phyloP scores from a whole-genome alignment of 164 flowering plant species.

The Liriodendron chinense region DNA sequence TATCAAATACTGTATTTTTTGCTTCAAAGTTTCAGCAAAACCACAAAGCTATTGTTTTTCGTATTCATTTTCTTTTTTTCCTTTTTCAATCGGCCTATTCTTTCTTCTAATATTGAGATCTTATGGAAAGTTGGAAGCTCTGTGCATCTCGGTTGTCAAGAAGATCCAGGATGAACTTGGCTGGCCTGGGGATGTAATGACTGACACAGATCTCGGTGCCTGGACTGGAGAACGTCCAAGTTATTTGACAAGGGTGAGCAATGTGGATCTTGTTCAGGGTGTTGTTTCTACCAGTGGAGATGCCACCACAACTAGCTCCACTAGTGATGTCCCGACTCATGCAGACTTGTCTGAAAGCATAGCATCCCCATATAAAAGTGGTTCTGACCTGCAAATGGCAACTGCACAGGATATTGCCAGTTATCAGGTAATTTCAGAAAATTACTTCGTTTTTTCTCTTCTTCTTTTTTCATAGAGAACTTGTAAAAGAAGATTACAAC shows the following conservation, averaged over 20 bases:
- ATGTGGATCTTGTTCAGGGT: slow-evolving; percentile 14
- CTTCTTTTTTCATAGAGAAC: not conserved
- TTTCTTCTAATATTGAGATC: slow-evolving; percentile 4
- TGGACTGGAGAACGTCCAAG: slow-evolving; percentile 73
- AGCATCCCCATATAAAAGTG: slow-evolving; percentile 15
- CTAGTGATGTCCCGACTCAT: slow-evolving; percentile 6
- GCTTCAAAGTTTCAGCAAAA: not conserved
- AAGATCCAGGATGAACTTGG: slow-evolving; percentile 59
- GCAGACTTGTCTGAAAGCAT: not conserved
- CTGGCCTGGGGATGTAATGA: slow-evolving; percentile 58
- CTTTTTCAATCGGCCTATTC: not conserved
- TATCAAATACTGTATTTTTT: not conserved
- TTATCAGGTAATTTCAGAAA: slow-evolving; percentile 58
- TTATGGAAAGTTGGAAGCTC: slow-evolving; percentile 51
- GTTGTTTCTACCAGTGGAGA: slow-evolving; percentile 20
- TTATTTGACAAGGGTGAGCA: slow-evolving; percentile 36
- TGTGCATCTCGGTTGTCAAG: slow-evolving; percentile 45
- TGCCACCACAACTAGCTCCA: slow-evolving; percentile 13
- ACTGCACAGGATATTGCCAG: slow-evolving; percentile 64
- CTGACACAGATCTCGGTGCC: slow-evolving; percentile 47
- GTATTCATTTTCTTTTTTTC: not conserved
- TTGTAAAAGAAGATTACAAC: not conserved
- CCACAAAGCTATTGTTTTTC: not conserved
- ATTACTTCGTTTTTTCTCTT: not conserved
- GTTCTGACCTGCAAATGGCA: slow-evolving; percentile 31